Conservation (phyloP, 768 basidiomycete genomes). For the Tephrocybe sp. region DNA sequence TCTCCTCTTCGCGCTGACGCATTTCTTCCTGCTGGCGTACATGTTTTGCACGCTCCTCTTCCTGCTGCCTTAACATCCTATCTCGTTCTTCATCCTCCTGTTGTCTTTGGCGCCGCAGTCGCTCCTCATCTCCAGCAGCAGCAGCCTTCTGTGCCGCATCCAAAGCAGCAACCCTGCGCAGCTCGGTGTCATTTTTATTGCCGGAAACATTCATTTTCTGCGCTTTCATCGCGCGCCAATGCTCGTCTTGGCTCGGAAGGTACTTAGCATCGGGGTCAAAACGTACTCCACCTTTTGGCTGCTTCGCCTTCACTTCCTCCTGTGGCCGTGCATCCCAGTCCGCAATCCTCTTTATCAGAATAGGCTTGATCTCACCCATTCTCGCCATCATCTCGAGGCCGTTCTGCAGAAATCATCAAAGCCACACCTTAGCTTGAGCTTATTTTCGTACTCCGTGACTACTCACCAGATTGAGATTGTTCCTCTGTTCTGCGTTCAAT, state of each 20-base stretch:
- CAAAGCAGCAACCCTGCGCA: slow-evolving; percentile 22
- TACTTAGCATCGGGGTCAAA: not conserved
- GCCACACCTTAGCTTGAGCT: not conserved
- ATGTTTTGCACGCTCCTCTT: slow-evolving; percentile 18
- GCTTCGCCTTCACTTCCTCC: slow-evolving; percentile 12
- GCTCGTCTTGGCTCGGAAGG: not conserved
- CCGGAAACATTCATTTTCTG: too few species aligned
- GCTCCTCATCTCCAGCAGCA: slow-evolving; percentile 7
- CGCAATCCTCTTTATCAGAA: slow-evolving; percentile 62
- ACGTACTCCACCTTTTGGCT: slow-evolving; percentile 34
- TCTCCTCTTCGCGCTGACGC: slow-evolving; percentile 46
- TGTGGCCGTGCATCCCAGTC: slow-evolving; percentile 37
- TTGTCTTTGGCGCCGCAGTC: slow-evolving; percentile 26
- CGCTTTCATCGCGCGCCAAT: not conserved
- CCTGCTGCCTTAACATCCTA: slow-evolving; percentile 8
- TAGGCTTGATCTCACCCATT: slow-evolving; percentile 62
- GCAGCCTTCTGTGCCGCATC: slow-evolving; percentile 22
- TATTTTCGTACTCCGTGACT: not conserved
- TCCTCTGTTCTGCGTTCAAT: slow-evolving; percentile 55
- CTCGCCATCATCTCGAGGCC: slow-evolving; percentile 64
- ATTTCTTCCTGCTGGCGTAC: slow-evolving; percentile 42
- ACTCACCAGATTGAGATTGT: slow-evolving; percentile 71
- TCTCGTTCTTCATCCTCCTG: slow-evolving; percentile 31
- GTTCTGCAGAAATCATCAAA: slow-evolving; percentile 17
- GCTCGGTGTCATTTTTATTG: not conserved